These are phyloP conservation scores for Yamadazyma nakazawae DNA, from an alignment of 805 yeast species.

Conservation along the genomic window DNA sequence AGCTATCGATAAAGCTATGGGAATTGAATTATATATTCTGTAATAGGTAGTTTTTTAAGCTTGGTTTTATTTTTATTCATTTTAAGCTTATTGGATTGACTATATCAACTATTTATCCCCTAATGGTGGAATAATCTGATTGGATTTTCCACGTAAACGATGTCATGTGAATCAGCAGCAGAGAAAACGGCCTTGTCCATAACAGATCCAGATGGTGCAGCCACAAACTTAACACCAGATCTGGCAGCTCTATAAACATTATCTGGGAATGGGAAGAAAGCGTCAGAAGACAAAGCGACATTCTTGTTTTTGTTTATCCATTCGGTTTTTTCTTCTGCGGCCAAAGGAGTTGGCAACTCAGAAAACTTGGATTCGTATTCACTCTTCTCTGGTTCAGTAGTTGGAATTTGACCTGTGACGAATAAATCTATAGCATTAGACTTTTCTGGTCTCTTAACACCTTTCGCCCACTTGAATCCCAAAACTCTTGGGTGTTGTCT, in stretches of 20 bases:
- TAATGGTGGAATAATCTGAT: conserved; percentile 97
- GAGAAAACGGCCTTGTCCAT: conserved; percentile 95
- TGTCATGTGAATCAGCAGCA: conserved; percentile 88
- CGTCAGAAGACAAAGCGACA: conserved; percentile 94
- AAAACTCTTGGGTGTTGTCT: conserved; percentile 96
- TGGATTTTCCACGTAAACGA: conserved; percentile 95
- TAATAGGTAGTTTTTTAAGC: no score
- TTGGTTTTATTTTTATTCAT: neutral
- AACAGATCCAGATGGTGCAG: conserved; percentile 97
- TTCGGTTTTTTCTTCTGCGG: conserved; percentile 77
- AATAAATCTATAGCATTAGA: conserved; percentile 94
- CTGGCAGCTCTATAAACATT: conserved; percentile 96
- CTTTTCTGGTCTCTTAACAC: conserved; percentile 97
- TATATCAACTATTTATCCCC: neutral
- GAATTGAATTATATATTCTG: neutral
- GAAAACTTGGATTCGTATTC: conserved; percentile 91
- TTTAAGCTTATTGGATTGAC: neutral
- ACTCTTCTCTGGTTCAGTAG: conserved; percentile 84
- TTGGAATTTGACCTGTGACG: conserved; percentile 90
- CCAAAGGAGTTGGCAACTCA: conserved; percentile 77
- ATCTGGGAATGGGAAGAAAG: conserved; percentile 99
- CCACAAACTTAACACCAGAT: conserved; percentile 93
- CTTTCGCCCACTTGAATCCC: conserved; percentile 95
- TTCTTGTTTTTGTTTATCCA: conserved; percentile 79
- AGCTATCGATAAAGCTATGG: neutral